Conservation (phyloP, 148 eudicot genomes). For the Spergularia bocconei region DNA sequence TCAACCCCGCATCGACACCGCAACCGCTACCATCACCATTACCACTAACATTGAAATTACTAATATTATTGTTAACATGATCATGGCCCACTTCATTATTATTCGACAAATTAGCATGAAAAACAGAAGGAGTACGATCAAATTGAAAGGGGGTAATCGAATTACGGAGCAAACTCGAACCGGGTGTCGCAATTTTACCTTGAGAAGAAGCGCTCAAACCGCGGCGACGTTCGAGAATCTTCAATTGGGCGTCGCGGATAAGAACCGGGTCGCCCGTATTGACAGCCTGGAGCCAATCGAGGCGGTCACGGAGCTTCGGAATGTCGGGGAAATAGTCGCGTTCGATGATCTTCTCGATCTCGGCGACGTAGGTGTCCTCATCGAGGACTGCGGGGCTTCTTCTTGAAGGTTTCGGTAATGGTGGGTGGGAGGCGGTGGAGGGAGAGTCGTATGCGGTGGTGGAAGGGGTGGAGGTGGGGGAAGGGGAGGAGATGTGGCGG, state of each 20-base stretch:
- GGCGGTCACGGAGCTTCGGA: slow-evolving; percentile 88
- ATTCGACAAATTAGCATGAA: slow-evolving; percentile 15
- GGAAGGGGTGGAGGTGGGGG: slow-evolving; percentile 33
- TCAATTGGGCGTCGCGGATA: slow-evolving; percentile 88
- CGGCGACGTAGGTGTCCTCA: slow-evolving; percentile 81
- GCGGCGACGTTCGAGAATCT: slow-evolving; percentile 72
- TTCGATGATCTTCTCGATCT: slow-evolving; percentile 87
- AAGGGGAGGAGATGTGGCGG: slow-evolving; percentile 76
- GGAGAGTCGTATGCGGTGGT: slow-evolving; percentile 25
- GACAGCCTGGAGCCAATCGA: slow-evolving; percentile 88
- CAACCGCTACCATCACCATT: slow-evolving; percentile 14
- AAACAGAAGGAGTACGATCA: slow-evolving; percentile 41
- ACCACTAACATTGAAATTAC: not conserved
- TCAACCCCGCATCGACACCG: slow-evolving; percentile 41
- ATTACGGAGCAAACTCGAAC: slow-evolving; percentile 53
- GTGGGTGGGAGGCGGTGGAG: not conserved
- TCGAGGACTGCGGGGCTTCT: slow-evolving; percentile 48
- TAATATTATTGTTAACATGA: not conserved
- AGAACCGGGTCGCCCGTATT: slow-evolving; percentile 64
- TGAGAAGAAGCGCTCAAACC: slow-evolving; percentile 8
- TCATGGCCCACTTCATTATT: not conserved
- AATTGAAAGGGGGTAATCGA: slow-evolving; percentile 53
- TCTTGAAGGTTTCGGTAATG: slow-evolving; percentile 24
- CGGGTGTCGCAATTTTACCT: slow-evolving; percentile 62
- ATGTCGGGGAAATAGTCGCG: slow-evolving; percentile 95